A percentile compares a stretch with the other conserved stretches of the same genome.
These are phyloP conservation scores for Puccinia novopanici DNA, from an alignment of 1,284 basidiomycete species.

Conservation along the genomic window DNA sequence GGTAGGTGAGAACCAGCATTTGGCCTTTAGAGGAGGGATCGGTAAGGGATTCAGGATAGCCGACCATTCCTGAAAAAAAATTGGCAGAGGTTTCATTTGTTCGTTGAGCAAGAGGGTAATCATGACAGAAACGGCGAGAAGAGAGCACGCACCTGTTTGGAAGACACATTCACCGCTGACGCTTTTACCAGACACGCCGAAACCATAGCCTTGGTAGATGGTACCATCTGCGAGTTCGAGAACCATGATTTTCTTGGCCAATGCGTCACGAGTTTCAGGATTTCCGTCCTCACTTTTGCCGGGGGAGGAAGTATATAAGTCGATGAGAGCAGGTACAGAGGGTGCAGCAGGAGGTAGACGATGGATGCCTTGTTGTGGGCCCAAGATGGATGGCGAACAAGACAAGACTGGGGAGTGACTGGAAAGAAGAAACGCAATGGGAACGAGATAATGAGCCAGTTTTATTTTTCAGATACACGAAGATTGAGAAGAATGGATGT, in stretches of 20 bases:
- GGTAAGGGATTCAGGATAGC: constrained; percentile 96
- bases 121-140: background rate
- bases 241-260: constrained; percentile 64
- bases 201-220: constrained; percentile 83
- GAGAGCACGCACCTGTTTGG: constrained; percentile 79
- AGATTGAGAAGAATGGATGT: background rate
- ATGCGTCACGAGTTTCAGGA: constrained; percentile 28
- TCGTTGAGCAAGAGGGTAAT: constrained; percentile 22
- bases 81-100: background rate
- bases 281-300: constrained; percentile 50
- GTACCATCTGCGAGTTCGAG: constrained; percentile 90
- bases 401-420: constrained; percentile 49
- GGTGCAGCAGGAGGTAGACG: constrained; percentile 45
- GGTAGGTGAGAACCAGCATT: constrained; percentile 96
- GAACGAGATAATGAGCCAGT: background rate
- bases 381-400: constrained; percentile 48
- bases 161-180: constrained; percentile 98
- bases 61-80: constrained; percentile 81
- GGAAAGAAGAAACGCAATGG: background rate
- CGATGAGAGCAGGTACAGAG: constrained; percentile 12
- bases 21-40: constrained; percentile 99
- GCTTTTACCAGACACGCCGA: constrained; percentile 88
- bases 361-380: constrained; percentile 27
- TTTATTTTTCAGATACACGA: background rate
- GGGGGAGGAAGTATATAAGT: constrained; percentile 34